Percentiles rank a stretch among this genome's conserved stretches.
phyloP scores from a whole-genome alignment of 305 asterid genomes.

The Solanum hybrid region DNA sequence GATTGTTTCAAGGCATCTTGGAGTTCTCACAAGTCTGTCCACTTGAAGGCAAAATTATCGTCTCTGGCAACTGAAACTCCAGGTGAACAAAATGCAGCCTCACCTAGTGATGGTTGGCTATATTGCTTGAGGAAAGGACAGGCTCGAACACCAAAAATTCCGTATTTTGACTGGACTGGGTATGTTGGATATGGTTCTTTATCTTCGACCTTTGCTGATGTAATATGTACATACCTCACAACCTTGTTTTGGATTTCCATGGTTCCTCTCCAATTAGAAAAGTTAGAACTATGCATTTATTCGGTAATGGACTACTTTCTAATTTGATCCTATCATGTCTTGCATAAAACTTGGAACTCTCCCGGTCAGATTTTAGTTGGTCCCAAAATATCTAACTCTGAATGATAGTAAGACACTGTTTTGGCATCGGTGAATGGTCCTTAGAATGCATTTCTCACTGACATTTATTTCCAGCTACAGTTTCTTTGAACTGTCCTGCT shows the following conservation, averaged over 20 bases:
- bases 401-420: not conserved
- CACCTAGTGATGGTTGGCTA: conserved; percentile 58
- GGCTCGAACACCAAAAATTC: conserved; percentile 58
- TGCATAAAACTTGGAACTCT: not conserved
- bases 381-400: not conserved
- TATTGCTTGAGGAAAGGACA: conserved; percentile 94
- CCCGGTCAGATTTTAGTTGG: not conserved
- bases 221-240: not conserved
- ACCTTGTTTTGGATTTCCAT: not conserved
- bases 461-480: not conserved
- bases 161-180: conserved; percentile 97
- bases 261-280: not conserved
- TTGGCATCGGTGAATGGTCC: not conserved
- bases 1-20: conserved; percentile 96
- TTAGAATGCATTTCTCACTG: not conserved
- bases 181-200: conserved; percentile 16
- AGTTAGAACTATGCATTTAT: not conserved
- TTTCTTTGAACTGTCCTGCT: not conserved
- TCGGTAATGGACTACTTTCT: not conserved
- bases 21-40: conserved; percentile 88
- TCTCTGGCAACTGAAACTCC: conserved; percentile 32
- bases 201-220: not conserved
- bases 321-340: not conserved
- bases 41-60: conserved; percentile 53
- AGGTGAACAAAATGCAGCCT: conserved; percentile 33